These are phyloP conservation scores for Suhomyces taliae DNA, from an alignment of 1,139 yeast species.

Conservation along the genomic window DNA sequence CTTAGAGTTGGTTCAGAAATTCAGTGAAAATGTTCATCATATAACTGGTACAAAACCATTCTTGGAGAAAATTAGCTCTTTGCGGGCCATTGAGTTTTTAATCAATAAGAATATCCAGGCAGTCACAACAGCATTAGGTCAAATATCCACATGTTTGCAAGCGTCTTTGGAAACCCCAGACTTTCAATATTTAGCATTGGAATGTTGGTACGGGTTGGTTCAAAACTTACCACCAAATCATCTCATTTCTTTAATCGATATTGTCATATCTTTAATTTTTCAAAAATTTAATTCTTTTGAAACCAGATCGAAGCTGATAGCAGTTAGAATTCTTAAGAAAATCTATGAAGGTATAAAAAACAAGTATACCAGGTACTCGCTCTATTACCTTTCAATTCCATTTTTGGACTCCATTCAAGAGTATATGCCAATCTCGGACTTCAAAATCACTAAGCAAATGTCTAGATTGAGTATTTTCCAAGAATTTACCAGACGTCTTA, in stretches of 20 bases:
- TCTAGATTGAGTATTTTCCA: constrained; percentile 31
- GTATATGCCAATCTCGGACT: constrained; percentile 15
- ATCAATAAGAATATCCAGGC: constrained; percentile 61
- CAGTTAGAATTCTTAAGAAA: constrained; percentile 45
- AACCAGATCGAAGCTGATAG: constrained; percentile 43
- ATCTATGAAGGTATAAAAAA: constrained; percentile 38
- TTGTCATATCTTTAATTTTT: constrained; percentile 47
- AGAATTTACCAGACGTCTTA: constrained; percentile 57
- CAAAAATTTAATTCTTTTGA: constrained; percentile 64
- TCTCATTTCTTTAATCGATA: constrained; percentile 48
- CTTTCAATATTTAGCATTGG: constrained; percentile 61
- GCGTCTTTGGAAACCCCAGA: constrained; percentile 68
- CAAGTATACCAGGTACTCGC: constrained; percentile 42
- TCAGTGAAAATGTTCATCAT: constrained; percentile 78
- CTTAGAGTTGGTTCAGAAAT: constrained; percentile 74
- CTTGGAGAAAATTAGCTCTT: constrained; percentile 68
- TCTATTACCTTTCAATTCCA: constrained; percentile 52
- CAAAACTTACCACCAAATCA: constrained; percentile 51
- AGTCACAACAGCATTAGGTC: constrained; percentile 80
- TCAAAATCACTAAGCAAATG: constrained; percentile 28
- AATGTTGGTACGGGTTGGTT: constrained; percentile 65
- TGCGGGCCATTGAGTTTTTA: constrained; percentile 71
- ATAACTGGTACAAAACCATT: constrained; percentile 69
- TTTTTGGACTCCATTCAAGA: constrained; percentile 23
- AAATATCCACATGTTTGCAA: constrained; percentile 83